Base-by-base conservation (phyloP, 1,284 basidiomycete genomes). In the Moniliella sp. region DNA sequence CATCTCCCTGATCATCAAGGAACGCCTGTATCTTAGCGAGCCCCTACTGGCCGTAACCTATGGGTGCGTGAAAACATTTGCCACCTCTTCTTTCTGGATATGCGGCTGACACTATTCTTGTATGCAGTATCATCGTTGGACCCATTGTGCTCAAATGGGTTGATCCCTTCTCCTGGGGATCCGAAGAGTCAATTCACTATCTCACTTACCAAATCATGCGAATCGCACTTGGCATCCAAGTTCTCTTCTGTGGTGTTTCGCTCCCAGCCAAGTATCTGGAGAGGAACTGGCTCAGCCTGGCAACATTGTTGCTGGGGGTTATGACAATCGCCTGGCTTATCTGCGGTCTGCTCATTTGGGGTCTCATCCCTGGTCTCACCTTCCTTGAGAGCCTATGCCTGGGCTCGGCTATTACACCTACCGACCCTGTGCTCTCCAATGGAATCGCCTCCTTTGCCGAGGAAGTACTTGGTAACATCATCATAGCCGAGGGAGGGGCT, bases 301-400 rank as follows among this genome's bases (percentile, higher is more conserved):
- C 30, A 21, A 48, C 62, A 5, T 42, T 65, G 21, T 47, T 65
- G 5, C 32, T 57, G 5, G 45, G 50, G 1, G 49, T 64, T 36
- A 65, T 65, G 63, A 63, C 60, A 2, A 53, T 45, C 7, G 59
- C 56, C 12, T 65, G 63, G 63, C 59, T 65, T 31, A 40, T 57
- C 10, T 50, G 53, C 1, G 61, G 54, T 0, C 38, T 58, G 3
- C 45, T 65, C 26, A 45, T 65, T 28, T 55, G 50, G 42, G 57
- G 44, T 2, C 34, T 64, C 13, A 46, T 64, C 15, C 56, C 54
- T 5, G 34, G 42, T 16, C 34, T 65, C 21, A 59, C 56, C 10
- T 64, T 51, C 28, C 43, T 63, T 21, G 62, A 65, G 35, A 42
- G 52, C 14, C 43, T 65, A 4, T 47, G 46, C 37, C 61, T 64